Conservation (phyloP, 129 eudicot species). For the Heracleum sosnowskyi region DNA sequence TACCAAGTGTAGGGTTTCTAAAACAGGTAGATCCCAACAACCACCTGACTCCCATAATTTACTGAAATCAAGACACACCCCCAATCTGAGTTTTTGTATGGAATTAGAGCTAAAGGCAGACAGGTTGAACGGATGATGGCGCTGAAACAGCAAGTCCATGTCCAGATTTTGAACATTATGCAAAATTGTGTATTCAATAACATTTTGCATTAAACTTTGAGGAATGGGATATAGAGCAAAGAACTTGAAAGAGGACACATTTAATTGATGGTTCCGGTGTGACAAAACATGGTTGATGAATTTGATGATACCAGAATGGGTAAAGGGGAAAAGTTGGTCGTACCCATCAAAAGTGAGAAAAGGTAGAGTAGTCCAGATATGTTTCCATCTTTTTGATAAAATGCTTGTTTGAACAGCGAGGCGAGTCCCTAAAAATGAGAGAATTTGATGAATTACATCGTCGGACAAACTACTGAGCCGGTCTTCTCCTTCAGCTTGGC, state of each 20-base stretch:
- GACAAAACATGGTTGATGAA: background rate
- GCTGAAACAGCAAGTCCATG: background rate
- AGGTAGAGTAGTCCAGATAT: background rate
- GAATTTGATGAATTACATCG: background rate
- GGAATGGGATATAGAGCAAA: background rate
- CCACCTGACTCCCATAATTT: background rate
- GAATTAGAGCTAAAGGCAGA: background rate
- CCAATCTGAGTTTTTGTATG: background rate
- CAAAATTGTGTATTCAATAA: background rate
- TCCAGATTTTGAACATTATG: background rate
- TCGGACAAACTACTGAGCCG: slow-evolving; percentile 11
- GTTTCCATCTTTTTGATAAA: slow-evolving; percentile 11
- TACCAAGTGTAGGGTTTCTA: background rate
- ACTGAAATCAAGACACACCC: background rate
- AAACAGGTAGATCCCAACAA: slow-evolving; percentile 1
- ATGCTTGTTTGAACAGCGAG: background rate
- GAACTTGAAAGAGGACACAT: background rate
- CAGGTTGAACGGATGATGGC: background rate
- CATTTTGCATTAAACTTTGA: background rate
- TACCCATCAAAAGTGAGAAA: background rate
- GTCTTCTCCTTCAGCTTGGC: background rate
- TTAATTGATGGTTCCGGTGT: background rate
- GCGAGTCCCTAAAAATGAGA: background rate
- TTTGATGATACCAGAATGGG: background rate
- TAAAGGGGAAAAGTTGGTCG: background rate